These are phyloP conservation scores for Cladophialophora exuberans DNA, from an alignment of 2,329 filamentous ascomycete genomes.

Conservation along the genomic window DNA sequence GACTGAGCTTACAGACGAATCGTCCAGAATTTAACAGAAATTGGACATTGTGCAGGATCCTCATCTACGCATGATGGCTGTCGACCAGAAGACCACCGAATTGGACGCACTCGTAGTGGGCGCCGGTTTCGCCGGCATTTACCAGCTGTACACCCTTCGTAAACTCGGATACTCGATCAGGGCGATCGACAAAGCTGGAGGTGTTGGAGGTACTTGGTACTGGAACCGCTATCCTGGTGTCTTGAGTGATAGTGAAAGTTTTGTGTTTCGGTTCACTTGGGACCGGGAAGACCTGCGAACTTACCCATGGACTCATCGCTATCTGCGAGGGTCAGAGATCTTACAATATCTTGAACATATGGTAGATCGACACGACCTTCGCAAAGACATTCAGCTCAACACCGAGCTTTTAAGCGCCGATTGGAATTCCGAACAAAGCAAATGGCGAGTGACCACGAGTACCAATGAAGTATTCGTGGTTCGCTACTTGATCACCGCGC, in stretches of 20 bases:
- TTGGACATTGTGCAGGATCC: slow-evolving; percentile 5
- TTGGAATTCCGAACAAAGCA: slow-evolving; percentile 41
- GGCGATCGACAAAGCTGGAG: slow-evolving; percentile 57
- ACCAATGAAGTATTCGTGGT: slow-evolving; percentile 41
- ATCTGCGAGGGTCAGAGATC: slow-evolving; percentile 44
- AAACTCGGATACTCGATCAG: slow-evolving; percentile 52
- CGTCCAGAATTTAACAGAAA: too few species aligned
- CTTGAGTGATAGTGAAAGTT: slow-evolving; percentile 26
- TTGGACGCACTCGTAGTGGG: slow-evolving; percentile 38
- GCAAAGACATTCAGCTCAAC: slow-evolving; percentile 50
- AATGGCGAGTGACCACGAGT: slow-evolving; percentile 50
- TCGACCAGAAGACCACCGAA: slow-evolving; percentile 10
- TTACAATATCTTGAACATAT: slow-evolving; percentile 52
- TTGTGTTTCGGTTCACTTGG: slow-evolving; percentile 44
- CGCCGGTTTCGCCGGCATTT: slow-evolving; percentile 48
- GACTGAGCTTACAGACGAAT: too few species aligned
- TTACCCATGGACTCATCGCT: slow-evolving; percentile 35
- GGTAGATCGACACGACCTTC: slow-evolving; percentile 47
- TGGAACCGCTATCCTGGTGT: slow-evolving; percentile 47
- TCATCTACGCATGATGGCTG: slow-evolving; percentile 1
- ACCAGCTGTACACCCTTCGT: slow-evolving; percentile 56
- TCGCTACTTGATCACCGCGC: slow-evolving; percentile 44
- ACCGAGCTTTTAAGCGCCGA: slow-evolving; percentile 45
- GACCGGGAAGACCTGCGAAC: slow-evolving; percentile 48
- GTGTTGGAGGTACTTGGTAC: slow-evolving; percentile 44